phyloP scores from a whole-genome alignment of 192 early-diverging fungal species.

The Chytriomyces sp. region DNA sequence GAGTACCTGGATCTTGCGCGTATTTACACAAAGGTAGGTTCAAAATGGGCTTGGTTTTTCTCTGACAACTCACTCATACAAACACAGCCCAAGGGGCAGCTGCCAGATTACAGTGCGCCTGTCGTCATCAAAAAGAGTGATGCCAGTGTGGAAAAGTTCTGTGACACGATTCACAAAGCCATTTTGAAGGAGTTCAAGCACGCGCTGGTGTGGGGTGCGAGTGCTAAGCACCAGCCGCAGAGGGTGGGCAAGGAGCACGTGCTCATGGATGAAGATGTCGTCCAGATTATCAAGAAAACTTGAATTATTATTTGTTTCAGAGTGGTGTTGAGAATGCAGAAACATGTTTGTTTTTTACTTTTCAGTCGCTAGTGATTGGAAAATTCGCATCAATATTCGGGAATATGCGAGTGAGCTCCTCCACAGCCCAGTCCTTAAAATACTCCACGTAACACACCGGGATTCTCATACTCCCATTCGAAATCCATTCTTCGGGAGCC shows the following conservation, averaged over 20 bases:
- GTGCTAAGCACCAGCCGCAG: conserved; percentile 96
- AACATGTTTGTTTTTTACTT: no score
- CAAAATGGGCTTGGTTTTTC: not conserved
- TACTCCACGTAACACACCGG: no score
- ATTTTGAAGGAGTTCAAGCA: conserved; percentile 91
- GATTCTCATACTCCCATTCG: no score
- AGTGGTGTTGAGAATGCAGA: not conserved
- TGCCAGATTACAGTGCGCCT: conserved; percentile 93
- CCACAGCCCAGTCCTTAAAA: no score
- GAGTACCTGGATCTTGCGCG: conserved; percentile 75
- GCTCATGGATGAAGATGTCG: conserved; percentile 94
- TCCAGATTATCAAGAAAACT: conserved; percentile 63
- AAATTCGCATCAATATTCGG: no score
- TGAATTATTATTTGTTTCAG: not conserved
- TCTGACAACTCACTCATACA: no score
- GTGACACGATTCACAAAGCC: conserved; percentile 94
- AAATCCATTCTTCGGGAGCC: no score
- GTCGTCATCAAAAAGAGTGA: conserved; percentile 81
- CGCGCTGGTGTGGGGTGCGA: conserved; percentile 93
- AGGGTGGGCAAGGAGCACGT: conserved; percentile 95
- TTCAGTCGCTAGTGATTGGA: no score
- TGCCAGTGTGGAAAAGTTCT: conserved; percentile 84
- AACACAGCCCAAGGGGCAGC: conserved; percentile 93
- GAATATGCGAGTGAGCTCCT: no score
- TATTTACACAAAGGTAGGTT: conserved; percentile 63